Conservation (phyloP, 1,284 basidiomycete species). For the Laetiporus sulphureus region DNA sequence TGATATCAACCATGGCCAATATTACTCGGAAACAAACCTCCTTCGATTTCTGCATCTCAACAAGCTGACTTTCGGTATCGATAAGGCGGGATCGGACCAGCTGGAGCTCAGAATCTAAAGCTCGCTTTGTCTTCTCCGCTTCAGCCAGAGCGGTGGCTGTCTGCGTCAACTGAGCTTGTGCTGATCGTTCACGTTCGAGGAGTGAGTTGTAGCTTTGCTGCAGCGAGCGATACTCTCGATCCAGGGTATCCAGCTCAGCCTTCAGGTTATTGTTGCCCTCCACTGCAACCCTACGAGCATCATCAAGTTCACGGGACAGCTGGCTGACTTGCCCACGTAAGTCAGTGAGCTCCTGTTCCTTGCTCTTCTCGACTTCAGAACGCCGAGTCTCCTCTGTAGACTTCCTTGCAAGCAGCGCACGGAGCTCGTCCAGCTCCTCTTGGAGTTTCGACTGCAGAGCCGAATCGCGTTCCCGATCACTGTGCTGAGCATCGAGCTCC, state of each 20-base stretch:
- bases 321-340: slow-evolving; percentile 64
- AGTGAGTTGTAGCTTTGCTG: slow-evolving; percentile 58
- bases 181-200: slow-evolving; percentile 47
- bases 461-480: slow-evolving; percentile 50
- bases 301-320: slow-evolving; percentile 55
- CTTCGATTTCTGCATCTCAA: slow-evolving; percentile 56
- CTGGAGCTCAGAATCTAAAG: slow-evolving; percentile 72
- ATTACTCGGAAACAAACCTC: slow-evolving; percentile 45
- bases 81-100: slow-evolving; percentile 66
- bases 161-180: slow-evolving; percentile 47
- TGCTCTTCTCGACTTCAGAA: slow-evolving; percentile 81
- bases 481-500: slow-evolving; percentile 61
- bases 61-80: slow-evolving; percentile 62
- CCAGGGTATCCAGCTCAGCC: slow-evolving; percentile 55
- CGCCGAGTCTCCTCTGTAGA: slow-evolving; percentile 82
- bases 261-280: slow-evolving; percentile 66
- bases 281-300: slow-evolving; percentile 47
- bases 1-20: background rate
- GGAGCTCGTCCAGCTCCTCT: slow-evolving; percentile 81
- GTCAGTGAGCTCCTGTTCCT: slow-evolving; percentile 75
- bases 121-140: slow-evolving; percentile 66
- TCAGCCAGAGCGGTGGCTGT: slow-evolving; percentile 49
- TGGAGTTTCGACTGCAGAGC: slow-evolving; percentile 59
- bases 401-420: slow-evolving; percentile 78
- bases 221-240: slow-evolving; percentile 51